Base-by-base conservation (phyloP, 2,329 filamentous ascomycete species). In the Aspergillus transmontanensis region DNA sequence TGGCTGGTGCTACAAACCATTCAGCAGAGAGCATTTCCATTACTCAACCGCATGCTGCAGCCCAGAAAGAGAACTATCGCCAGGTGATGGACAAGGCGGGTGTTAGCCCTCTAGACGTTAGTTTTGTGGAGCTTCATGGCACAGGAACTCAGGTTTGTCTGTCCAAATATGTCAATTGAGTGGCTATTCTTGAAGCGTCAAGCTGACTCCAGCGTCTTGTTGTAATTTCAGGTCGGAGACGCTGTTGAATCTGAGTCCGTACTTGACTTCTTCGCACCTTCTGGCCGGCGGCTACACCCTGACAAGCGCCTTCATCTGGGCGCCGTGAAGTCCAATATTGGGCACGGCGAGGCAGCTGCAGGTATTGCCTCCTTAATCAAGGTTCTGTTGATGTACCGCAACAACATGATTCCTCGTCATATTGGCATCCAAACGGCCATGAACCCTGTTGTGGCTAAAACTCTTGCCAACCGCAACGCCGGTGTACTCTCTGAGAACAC, bases 1-100 rank as follows among this genome's bases (percentile, higher is more conserved):
- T 76, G 62, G 74, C 70, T 4, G 71, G 76, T 3, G 68, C 65
- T 2, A 82, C 77, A 1, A 84, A 84, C 60, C 80, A 84, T 61
- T 81, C 78, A 2, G 74, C 73, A 0, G 71, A 78, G 66, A 89
- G 79, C 2, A 72, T 75, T 7, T 80, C 77, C 3, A 81, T 82
- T 63, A 82, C 80, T 1, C 76, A 76, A 54, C 79, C 80, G 3
- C 79, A 80, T 59, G 77, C 74, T 9, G 75, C 73, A 6, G 74
- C 79, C 4, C 79, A 81, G 57, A 66, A 69, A 6, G 71, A 72
- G n/a, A 70, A 78, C 46, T 79, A 76, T 56, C 69, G 73, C 26
- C 72, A 78, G 62, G 72, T 81, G 3, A 67, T 82, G n/a, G 71
- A 72, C 12, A 62, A 73, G 6, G 76, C 78, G 14, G 74, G 72